phyloP scores from a whole-genome alignment of 345 rosid species.

The Ailanthus altissimus region DNA sequence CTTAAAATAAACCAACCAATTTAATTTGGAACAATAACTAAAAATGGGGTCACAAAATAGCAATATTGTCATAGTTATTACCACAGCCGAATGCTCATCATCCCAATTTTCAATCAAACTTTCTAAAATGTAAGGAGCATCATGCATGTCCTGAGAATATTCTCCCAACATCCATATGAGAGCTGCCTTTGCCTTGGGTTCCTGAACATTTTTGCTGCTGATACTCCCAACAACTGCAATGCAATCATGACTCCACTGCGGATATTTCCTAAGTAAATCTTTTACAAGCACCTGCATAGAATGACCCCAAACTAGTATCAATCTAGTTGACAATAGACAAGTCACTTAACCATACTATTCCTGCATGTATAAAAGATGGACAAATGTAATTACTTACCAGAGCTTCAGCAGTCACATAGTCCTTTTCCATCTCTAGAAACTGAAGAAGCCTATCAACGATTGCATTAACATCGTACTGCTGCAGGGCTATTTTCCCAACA shows the following conservation, averaged over 20 bases:
- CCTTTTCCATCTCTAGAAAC: conserved; percentile 99
- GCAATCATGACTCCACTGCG: conserved; percentile 99
- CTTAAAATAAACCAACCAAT: conserved; percentile 8
- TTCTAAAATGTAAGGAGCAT: conserved; percentile 93
- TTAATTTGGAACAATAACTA: not conserved
- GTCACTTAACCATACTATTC: not conserved
- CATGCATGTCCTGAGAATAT: conserved; percentile 96
- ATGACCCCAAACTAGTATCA: conserved; percentile 20
- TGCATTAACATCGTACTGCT: conserved; percentile 98
- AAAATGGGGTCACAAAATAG: conserved; percentile 6
- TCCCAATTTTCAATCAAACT: conserved; percentile 90
- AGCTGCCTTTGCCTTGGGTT: conserved; percentile 96
- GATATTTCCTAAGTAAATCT: conserved; percentile 94
- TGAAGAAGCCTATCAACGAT: conserved; percentile 99
- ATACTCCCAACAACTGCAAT: conserved; percentile 99
- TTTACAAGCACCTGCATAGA: conserved; percentile 85
- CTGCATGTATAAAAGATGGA: conserved; percentile 5
- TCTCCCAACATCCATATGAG: conserved; percentile 99
- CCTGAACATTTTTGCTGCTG: conserved; percentile 88
- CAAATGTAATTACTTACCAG: conserved; percentile 50
- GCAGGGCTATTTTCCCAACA: conserved; percentile 97
- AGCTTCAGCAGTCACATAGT: conserved; percentile 97
- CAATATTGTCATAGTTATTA: conserved; percentile 28
- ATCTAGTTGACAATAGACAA: not conserved
- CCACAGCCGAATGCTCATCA: conserved; percentile 95